Evolutionary conservation across 768 basidiomycete genomes (phyloP), one percentile per base, ranked within the genome.

Genomic region (Butyriboletus loyo): DNA sequence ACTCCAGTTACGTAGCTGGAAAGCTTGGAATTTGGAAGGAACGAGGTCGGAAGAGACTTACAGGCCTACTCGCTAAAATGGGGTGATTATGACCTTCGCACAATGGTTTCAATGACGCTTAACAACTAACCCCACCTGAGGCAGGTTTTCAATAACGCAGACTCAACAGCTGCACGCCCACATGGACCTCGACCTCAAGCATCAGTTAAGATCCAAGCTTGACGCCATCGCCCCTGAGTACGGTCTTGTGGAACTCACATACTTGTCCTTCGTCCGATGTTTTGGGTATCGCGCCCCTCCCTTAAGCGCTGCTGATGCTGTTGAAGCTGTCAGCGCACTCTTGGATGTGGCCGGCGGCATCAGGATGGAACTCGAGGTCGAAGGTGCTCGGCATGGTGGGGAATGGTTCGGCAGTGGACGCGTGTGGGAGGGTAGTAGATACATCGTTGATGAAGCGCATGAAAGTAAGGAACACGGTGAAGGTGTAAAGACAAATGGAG

Each of bases 21-120:
- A 93, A 92, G 69, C 79, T 99, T 53, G 94, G 93, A 4, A 91
- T 96, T 50, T 98, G 97, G 97, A 93, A 89, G 65, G 96, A 98
- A 68, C 81, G 85, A 49, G 97, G 97, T 21, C 79, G 89, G 55
- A 95, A 93, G 68, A 81, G 85, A 57, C 72, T 99, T 50, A 91
- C 87, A 1, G 97, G 96, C 8, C 74, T 99, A 45, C 75, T 99
- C 22, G 97, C 97, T 15, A 98, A 98, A 76, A 99, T 99, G 92
- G 97, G 97, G 94, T 98, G 67, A 56, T 78, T 72, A 14, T 30
- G 46, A 43, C 17, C 31, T 52, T 42, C 37, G 43, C 15, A 48
- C 34, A 32, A 14, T 30, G 14, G 41, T 46, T 52, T 51, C 45
- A 37, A 39, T 24, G 44, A 42, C 32, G 21, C 17, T 28, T 43